Percentiles rank a stretch among this genome's conserved stretches.
Evolutionary conservation across 768 basidiomycete species (phyloP).

Genomic region (Suillus discolor): DNA sequence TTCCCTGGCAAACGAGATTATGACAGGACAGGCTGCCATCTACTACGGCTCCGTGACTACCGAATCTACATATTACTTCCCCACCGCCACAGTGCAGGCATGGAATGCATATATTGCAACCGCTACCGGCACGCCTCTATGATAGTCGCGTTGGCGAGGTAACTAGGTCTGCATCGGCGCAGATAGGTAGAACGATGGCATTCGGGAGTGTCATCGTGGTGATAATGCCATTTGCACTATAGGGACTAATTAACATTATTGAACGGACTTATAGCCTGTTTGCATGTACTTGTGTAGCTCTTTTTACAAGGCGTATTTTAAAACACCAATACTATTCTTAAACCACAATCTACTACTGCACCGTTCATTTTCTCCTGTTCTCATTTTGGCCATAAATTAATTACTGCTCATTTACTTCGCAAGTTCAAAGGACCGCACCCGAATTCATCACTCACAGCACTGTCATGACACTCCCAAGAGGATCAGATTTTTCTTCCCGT

Average conservation of each 20-base stretch:
- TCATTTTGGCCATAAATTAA: neutral
- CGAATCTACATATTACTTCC: slow-evolving; percentile 55
- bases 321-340: neutral
- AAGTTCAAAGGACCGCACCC: neutral
- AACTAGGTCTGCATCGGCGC: neutral
- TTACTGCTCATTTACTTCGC: neutral
- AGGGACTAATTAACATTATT: neutral
- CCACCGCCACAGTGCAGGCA: slow-evolving; percentile 54
- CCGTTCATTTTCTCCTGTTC: neutral
- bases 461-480: slow-evolving; percentile 54
- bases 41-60: slow-evolving; percentile 54
- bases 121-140: slow-evolving; percentile 25
- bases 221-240: neutral
- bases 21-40: slow-evolving; percentile 60
- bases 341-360: too few species aligned
- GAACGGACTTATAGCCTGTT: neutral
- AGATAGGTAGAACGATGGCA: neutral
- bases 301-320: neutral
- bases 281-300: neutral
- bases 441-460: neutral
- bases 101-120: slow-evolving; percentile 56
- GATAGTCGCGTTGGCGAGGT: neutral
- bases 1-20: slow-evolving; percentile 43
- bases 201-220: neutral
- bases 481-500: slow-evolving; percentile 82